Evolutionary conservation across 2,329 filamentous ascomycete genomes (phyloP).

Genomic region (Colletotrichum kahawae): DNA sequence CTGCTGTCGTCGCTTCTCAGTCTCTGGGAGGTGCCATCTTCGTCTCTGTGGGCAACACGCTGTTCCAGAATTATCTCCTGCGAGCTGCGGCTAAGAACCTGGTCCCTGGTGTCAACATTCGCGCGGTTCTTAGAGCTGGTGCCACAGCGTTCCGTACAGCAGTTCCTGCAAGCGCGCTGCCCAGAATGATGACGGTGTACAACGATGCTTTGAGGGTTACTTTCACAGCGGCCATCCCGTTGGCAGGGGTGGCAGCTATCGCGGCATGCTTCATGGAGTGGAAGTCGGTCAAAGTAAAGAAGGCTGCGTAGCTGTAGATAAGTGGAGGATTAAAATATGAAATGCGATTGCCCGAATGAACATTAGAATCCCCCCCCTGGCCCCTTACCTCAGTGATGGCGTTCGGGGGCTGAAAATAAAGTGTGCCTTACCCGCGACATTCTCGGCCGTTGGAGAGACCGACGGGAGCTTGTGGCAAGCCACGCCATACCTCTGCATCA

Average conservation of each 20-base stretch:
- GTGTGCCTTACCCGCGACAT: background rate
- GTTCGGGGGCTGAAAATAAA: background rate
- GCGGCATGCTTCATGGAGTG: conserved; percentile 17
- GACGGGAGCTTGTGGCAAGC: background rate
- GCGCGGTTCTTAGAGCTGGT: conserved; percentile 39
- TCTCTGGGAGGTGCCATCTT: conserved; percentile 48
- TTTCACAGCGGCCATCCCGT: conserved; percentile 37
- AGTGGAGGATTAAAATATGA: background rate
- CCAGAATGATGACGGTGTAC: conserved; percentile 61
- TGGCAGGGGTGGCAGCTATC: conserved; percentile 8
- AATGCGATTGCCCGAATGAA: background rate
- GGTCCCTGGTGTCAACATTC: conserved; percentile 8
- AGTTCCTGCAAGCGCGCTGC: conserved; percentile 51
- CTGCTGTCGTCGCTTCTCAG: conserved; percentile 36
- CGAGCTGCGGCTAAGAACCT: conserved; percentile 28
- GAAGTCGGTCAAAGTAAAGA: conserved; percentile 2
- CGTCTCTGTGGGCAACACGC: conserved; percentile 45
- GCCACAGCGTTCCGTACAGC: conserved; percentile 55
- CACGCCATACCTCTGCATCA: background rate
- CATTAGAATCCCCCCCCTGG: background rate
- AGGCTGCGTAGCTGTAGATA: background rate
- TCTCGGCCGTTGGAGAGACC: background rate
- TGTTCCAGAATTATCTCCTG: conserved; percentile 40
- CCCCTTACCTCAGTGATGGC: background rate
- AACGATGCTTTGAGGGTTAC: conserved; percentile 64